Evolutionary conservation across 805 yeast genomes (phyloP), one percentile per base, ranked within the genome.

Genomic region (Helenozyma rhizophorensis): DNA sequence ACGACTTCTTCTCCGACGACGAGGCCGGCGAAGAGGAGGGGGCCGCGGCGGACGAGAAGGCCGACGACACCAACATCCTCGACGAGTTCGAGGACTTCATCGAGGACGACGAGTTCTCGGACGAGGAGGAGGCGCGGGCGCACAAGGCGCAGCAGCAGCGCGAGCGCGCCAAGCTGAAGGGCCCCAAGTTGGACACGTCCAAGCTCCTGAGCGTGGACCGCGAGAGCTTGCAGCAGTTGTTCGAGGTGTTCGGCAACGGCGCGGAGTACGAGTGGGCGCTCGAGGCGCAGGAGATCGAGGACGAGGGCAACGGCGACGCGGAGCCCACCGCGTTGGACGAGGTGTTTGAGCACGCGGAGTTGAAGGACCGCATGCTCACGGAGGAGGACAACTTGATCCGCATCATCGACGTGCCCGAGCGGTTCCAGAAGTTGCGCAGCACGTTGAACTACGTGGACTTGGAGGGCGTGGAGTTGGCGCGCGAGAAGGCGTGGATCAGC

Each of bases 251-350:
- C 55, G 98, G 98, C 45, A 94, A 88, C 57, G 98, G 98, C 32
- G 88, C 80, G 43, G 97, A 90, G 53, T 93, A 93, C 59, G 96
- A 86, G 36, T 93, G 98, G 97, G 98, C 98, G 9, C 68, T 93
- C 34, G 96, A 87, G 51, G 93, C 86, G 18, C 96, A 89, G 61
- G 78, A 75, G 40, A 71, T 68, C 35, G 81, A 74, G 45, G 80
- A 73, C 30, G 76, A 64, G 17, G 77, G 76, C 21, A 58, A 63
- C 37, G 66, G 60, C 23, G 79, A 76, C n/a, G 72, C 68, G 29
- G 78, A 67, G 27, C 70, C 78, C 18, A 68, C 73, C 3, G 78
- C 83, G 9, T 69, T 93, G 43, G 80, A 83, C 45, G 96, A 93
- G 51, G 95, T 93, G 22, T 93, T 93, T 51, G 98, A 93, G 67